These are phyloP conservation scores for Protostelium mycophagum DNA, from an alignment of 78 protist species.

Conservation along the genomic window DNA sequence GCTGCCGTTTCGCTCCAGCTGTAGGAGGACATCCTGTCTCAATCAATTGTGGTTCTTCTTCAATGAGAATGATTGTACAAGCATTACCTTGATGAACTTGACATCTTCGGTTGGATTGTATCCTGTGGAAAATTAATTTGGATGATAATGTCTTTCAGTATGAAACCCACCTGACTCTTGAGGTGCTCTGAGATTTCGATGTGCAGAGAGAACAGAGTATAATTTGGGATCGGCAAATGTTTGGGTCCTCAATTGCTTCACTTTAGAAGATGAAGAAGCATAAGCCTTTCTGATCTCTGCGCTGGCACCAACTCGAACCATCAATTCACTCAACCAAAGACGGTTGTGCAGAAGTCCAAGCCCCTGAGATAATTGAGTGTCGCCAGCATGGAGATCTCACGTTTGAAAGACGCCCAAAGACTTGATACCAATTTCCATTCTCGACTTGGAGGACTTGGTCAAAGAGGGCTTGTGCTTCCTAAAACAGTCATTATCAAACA, in stretches of 20 bases:
- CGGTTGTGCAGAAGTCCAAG: background rate
- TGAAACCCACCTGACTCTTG: background rate
- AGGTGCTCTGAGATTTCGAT: background rate
- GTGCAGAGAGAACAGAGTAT: background rate
- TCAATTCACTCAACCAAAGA: background rate
- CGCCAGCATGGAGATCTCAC: background rate
- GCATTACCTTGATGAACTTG: background rate
- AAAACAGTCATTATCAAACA: background rate
- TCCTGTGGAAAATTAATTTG: background rate
- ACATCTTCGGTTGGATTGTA: background rate
- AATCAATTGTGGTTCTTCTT: too few species aligned
- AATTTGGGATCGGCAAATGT: background rate
- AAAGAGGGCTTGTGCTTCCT: background rate
- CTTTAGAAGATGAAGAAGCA: background rate
- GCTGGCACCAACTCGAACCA: background rate
- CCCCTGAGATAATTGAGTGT: background rate
- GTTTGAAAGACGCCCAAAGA: background rate
- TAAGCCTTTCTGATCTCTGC: background rate
- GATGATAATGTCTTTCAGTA: background rate
- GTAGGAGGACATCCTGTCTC: background rate
- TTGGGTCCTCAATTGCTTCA: background rate
- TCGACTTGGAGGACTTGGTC: background rate
- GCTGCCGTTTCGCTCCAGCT: background rate
- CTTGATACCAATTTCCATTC: background rate
- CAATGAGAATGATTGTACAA: too few species aligned